These are phyloP conservation scores for Suhomyces bribrorum DNA, from an alignment of 1,139 yeast genomes.

Conservation along the genomic window DNA sequence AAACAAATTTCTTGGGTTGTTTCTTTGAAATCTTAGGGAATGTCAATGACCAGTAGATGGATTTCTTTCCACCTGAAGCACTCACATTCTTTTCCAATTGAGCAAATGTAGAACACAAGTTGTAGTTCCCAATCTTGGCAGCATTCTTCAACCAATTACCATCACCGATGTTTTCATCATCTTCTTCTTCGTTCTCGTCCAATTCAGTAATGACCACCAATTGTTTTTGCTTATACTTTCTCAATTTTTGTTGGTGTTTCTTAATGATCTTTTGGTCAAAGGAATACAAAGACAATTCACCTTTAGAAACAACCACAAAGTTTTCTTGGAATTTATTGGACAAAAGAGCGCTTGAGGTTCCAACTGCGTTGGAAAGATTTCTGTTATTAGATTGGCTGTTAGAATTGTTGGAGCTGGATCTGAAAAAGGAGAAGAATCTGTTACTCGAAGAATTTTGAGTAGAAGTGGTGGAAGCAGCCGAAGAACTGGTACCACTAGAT, in stretches of 20 bases:
- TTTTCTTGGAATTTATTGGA: constrained; percentile 44
- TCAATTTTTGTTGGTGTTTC: constrained; percentile 39
- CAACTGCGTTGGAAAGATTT: constrained; percentile 9
- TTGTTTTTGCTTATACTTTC: constrained; percentile 30
- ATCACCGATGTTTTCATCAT: constrained; percentile 49
- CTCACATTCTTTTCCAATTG: constrained; percentile 32
- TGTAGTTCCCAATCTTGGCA: constrained; percentile 49
- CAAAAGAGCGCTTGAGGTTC: constrained; percentile 12
- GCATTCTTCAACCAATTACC: constrained; percentile 68
- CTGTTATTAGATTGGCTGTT: constrained; percentile 6
- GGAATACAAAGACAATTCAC: constrained; percentile 54
- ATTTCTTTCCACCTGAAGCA: constrained; percentile 16
- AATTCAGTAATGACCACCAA: constrained; percentile 17
- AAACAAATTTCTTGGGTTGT: constrained; percentile 41
- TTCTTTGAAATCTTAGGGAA: constrained; percentile 41
- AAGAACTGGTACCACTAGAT: constrained; percentile 19
- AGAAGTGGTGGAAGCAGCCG: constrained; percentile 28
- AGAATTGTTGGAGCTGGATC: constrained; percentile 13
- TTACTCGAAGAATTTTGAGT: constrained; percentile 17
- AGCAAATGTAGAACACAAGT: constrained; percentile 53
- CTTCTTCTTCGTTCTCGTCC: constrained; percentile 18
- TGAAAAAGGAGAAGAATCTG: constrained; percentile 29
- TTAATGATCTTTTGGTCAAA: constrained; percentile 51
- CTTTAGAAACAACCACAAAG: constrained; percentile 60
- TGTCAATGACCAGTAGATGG: constrained; percentile 35